A percentile compares a stretch with the other conserved stretches of the same genome.
Conservation (phyloP, 2,329 filamentous ascomycete species). For the Mollisiaceae sp. region DNA sequence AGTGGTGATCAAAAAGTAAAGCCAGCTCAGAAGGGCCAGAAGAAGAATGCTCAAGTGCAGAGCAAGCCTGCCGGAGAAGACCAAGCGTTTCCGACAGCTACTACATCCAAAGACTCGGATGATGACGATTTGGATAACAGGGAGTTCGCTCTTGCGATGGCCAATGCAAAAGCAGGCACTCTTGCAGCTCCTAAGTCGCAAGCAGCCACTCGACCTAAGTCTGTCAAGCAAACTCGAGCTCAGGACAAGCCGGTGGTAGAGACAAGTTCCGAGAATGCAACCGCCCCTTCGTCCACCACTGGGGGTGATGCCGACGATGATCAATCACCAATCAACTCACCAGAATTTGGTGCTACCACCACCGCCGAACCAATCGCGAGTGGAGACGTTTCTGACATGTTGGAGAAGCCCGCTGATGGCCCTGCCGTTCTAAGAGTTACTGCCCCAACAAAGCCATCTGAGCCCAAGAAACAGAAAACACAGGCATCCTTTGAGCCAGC, state of each 20-base stretch:
- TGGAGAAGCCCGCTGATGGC: slow-evolving; percentile 71
- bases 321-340: slow-evolving; percentile 71
- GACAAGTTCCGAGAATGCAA: slow-evolving; percentile 50
- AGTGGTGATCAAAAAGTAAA: slow-evolving; percentile 35
- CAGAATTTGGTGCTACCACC: slow-evolving; percentile 60
- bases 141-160: slow-evolving; percentile 78
- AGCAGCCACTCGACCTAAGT: slow-evolving; percentile 51
- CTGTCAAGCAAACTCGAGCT: slow-evolving; percentile 71
- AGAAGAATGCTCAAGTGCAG: slow-evolving; percentile 33
- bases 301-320: slow-evolving; percentile 84
- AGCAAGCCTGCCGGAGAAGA: slow-evolving; percentile 22
- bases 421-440: slow-evolving; percentile 82
- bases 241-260: slow-evolving; percentile 55
- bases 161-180: slow-evolving; percentile 70
- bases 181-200: slow-evolving; percentile 62
- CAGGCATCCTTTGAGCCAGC: slow-evolving; percentile 56
- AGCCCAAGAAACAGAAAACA: too few species aligned
- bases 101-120: slow-evolving; percentile 28
- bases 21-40: slow-evolving; percentile 28
- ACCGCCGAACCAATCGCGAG: slow-evolving; percentile 43
- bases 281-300: slow-evolving; percentile 70
- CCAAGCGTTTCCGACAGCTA: slow-evolving; percentile 14
- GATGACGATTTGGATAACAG: slow-evolving; percentile 69
- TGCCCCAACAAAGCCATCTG: slow-evolving; percentile 52
- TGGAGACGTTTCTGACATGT: slow-evolving; percentile 87